A percentile compares a stretch with the other conserved stretches of the same genome.
These are phyloP conservation scores for Diplodia intermedia DNA, from an alignment of 2,329 filamentous ascomycete genomes.

Conservation along the genomic window DNA sequence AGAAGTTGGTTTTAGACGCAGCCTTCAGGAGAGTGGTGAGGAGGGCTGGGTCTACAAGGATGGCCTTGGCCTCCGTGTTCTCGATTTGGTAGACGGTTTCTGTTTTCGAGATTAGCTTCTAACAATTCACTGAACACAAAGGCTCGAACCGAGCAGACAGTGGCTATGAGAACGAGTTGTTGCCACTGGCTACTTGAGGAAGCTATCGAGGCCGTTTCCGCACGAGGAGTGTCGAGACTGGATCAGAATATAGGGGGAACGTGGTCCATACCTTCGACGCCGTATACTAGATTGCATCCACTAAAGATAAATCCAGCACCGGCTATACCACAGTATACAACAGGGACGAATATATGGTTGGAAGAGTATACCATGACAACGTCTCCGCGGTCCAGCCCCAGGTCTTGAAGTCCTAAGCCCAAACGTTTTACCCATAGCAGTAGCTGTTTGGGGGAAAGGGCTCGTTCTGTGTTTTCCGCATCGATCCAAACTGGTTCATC, in stretches of 20 bases:
- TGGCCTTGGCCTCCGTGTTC: constrained; percentile 58
- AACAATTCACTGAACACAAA: background rate
- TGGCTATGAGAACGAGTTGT: background rate
- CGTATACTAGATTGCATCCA: constrained; percentile 63
- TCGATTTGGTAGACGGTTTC: constrained; percentile 61
- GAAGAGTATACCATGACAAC: constrained; percentile 62
- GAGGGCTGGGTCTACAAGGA: constrained; percentile 59
- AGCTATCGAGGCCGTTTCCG: background rate
- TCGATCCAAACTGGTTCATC: constrained; percentile 63
- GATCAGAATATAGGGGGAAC: background rate
- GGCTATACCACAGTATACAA: constrained; percentile 61
- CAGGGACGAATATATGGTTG: constrained; percentile 64
- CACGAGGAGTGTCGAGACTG: background rate
- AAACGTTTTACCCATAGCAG: constrained; percentile 61
- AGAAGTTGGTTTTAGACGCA: constrained; percentile 51
- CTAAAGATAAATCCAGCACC: constrained; percentile 62
- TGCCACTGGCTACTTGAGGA: background rate
- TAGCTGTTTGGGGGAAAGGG: constrained; percentile 57
- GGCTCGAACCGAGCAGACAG: background rate
- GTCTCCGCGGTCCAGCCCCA: constrained; percentile 57
- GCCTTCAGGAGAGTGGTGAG: constrained; percentile 55
- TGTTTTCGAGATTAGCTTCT: constrained; percentile 35
- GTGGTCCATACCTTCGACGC: constrained; percentile 49
- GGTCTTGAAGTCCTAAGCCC: constrained; percentile 56
- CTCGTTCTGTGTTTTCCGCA: constrained; percentile 53